These are phyloP conservation scores for Coniochaeta sp. DNA, from an alignment of 2,329 filamentous ascomycete genomes.

Conservation along the genomic window DNA sequence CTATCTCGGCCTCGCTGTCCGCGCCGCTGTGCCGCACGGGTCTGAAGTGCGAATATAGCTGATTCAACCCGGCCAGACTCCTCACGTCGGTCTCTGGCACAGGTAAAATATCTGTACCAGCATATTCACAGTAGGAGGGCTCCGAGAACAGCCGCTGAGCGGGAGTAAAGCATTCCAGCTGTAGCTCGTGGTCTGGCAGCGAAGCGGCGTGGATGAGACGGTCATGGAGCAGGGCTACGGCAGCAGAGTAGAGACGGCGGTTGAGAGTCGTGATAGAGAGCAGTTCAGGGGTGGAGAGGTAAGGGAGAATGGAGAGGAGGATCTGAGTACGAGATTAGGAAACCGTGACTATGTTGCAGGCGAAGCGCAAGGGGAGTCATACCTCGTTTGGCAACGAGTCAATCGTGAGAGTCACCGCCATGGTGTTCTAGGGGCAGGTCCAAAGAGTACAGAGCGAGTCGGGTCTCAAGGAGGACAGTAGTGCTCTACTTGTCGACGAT, in stretches of 20 bases:
- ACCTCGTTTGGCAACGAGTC: conserved; percentile 9
- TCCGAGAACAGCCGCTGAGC: conserved; percentile 61
- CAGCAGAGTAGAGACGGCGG: conserved; percentile 20
- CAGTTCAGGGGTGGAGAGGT: conserved; percentile 18
- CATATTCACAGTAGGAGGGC: conserved; percentile 57
- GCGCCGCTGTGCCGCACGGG: conserved; percentile 35
- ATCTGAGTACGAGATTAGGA: conserved; percentile 14
- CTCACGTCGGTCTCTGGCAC: conserved; percentile 11
- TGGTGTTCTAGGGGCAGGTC: not conserved
- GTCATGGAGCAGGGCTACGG: conserved; percentile 19
- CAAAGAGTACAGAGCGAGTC: not conserved
- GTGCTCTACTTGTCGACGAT: not conserved
- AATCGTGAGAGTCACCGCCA: conserved; percentile 7
- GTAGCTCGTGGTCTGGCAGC: conserved; percentile 55
- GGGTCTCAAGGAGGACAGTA: not conserved
- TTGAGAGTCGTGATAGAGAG: conserved; percentile 17
- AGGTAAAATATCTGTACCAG: conserved; percentile 55
- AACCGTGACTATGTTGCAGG: not conserved
- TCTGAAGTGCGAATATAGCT: conserved; percentile 63
- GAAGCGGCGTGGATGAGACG: conserved; percentile 38
- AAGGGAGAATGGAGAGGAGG: conserved; percentile 20
- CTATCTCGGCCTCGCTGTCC: conserved; percentile 25
- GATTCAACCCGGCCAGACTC: conserved; percentile 32
- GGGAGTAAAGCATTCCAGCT: conserved; percentile 75
- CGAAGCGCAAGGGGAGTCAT: not conserved